Conservation (phyloP, 2,329 filamentous ascomycete genomes). For the Botryotinia narcissicola region DNA sequence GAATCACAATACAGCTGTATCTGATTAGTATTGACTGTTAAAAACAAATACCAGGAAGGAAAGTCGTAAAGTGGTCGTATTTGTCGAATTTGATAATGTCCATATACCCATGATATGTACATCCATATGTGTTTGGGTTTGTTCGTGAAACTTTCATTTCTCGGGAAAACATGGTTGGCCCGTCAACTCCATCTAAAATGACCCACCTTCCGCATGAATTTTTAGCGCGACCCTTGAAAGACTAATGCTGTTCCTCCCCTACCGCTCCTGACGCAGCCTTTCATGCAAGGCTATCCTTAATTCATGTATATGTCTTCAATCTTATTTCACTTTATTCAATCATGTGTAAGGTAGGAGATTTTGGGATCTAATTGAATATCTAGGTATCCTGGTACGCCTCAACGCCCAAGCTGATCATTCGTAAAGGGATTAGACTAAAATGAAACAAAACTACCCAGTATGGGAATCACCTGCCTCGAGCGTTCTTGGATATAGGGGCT, state of each 20-base stretch:
- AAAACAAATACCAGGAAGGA: background rate
- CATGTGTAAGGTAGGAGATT: background rate
- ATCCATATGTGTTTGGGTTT: background rate
- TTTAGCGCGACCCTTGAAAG: background rate
- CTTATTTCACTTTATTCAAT: background rate
- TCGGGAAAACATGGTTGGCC: constrained; percentile 13
- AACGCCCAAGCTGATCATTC: background rate
- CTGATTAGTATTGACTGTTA: background rate
- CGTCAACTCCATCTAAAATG: background rate
- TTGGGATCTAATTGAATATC: background rate
- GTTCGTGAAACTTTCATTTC: constrained; percentile 3
- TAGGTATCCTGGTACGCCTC: background rate
- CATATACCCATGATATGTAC: background rate
- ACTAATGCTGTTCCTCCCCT: background rate
- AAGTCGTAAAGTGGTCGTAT: background rate
- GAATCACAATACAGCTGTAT: background rate
- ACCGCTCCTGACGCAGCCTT: background rate
- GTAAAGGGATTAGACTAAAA: background rate
- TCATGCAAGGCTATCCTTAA: constrained; percentile 2
- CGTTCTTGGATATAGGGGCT: background rate
- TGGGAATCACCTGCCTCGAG: background rate
- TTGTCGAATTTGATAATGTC: background rate
- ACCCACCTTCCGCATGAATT: background rate
- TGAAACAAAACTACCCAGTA: background rate
- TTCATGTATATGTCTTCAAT: background rate